Conservation (phyloP, 2,329 filamentous ascomycete genomes). For the Ascomycota sp. region DNA sequence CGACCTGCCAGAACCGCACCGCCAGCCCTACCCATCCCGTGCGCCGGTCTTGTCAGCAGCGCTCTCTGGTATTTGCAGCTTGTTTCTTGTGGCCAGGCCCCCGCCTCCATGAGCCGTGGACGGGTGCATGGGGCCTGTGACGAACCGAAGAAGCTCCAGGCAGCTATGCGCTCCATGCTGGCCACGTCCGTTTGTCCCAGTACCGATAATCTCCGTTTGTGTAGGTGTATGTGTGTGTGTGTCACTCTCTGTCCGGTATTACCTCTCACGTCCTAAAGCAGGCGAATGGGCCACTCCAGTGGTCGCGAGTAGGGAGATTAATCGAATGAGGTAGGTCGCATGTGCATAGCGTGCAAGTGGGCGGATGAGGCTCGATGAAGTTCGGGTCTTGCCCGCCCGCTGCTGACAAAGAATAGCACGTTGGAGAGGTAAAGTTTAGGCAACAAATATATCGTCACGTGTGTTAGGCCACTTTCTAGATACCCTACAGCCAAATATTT, state of each 20-base stretch:
- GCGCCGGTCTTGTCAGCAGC: no score
- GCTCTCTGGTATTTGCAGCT: neutral
- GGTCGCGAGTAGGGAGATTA: conserved; percentile 5
- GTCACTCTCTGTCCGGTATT: neutral
- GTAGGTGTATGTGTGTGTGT: no score
- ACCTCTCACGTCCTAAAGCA: neutral
- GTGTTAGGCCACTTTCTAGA: no score
- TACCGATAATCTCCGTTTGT: no score
- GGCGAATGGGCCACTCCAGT: conserved; percentile 3
- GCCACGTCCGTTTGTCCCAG: conserved; percentile 2
- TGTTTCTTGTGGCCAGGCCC: neutral
- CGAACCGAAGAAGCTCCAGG: conserved; percentile 84
- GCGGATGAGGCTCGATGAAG: neutral
- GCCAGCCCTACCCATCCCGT: conserved; percentile 44
- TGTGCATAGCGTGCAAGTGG: neutral
- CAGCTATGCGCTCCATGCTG: conserved; percentile 45
- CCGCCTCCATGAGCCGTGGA: neutral
- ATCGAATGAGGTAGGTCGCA: neutral
- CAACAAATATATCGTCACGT: no score
- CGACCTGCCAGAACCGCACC: conserved; percentile 86
- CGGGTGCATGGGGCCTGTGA: conserved; percentile 4
- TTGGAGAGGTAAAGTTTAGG: no score
- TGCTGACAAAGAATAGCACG: no score
- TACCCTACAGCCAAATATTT: no score
- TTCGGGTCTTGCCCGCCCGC: no score